Conservation (phyloP, 1,284 basidiomycete species). For the Trametes hirsuta region DNA sequence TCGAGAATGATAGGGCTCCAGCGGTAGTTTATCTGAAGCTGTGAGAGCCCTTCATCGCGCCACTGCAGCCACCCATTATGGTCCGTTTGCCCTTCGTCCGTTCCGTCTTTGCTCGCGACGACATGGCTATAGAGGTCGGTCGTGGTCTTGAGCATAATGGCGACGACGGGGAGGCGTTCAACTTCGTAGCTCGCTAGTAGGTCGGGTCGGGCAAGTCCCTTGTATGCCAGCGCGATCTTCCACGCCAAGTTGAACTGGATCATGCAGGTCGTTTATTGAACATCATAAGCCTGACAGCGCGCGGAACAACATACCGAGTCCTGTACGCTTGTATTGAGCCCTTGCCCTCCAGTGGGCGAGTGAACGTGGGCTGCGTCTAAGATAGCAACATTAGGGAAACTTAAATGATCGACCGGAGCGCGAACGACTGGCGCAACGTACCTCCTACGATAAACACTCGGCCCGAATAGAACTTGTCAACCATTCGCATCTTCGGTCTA, state of each 20-base stretch:
- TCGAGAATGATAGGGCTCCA: slow-evolving; percentile 51
- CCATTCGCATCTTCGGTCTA: slow-evolving; percentile 44
- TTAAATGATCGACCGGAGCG: too few species aligned
- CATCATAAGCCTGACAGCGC: neutral
- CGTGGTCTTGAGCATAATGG: slow-evolving; percentile 29
- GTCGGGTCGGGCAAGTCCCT: slow-evolving; percentile 24
- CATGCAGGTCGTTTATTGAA: neutral
- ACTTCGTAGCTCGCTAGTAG: slow-evolving; percentile 31
- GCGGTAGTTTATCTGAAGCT: slow-evolving; percentile 51
- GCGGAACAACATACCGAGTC: slow-evolving; percentile 26
- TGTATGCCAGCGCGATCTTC: slow-evolving; percentile 37
- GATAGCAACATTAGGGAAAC: too few species aligned
- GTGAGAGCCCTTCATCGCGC: slow-evolving; percentile 30
- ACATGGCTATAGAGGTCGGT: slow-evolving; percentile 11
- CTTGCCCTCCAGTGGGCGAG: slow-evolving; percentile 36
- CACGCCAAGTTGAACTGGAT: slow-evolving; percentile 37
- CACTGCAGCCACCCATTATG: neutral
- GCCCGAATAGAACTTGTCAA: slow-evolving; percentile 38
- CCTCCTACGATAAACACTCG: slow-evolving; percentile 43
- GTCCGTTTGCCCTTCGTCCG: neutral
- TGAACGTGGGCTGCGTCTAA: slow-evolving; percentile 37
- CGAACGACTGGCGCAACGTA: slow-evolving; percentile 10
- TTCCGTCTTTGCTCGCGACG: neutral
- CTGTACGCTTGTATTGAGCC: slow-evolving; percentile 32
- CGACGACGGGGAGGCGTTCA: slow-evolving; percentile 35